Base-by-base conservation (phyloP, 371 early-diverging fungal genomes). In the Fennellomyces sp. region DNA sequence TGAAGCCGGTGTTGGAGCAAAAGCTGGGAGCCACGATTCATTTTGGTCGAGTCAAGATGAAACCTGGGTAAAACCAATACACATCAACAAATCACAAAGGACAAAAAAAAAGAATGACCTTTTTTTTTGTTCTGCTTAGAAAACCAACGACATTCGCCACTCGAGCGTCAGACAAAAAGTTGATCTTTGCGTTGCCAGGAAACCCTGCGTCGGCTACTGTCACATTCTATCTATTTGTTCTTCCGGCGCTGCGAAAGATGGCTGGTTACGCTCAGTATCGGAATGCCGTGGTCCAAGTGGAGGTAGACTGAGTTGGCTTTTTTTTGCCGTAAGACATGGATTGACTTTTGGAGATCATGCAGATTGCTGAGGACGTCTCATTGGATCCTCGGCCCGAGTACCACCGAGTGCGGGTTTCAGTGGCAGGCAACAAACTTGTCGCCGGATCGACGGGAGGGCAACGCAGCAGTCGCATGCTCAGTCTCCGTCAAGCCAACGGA, bases 61-160 rank as follows among this genome's bases (percentile, higher is more conserved):
- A 95, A 68, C 97, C 97, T 23, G 94, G 93, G 83, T 87, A 79
- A 42, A 23, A 55, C 55, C n/a, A n/a, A n/a, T n/a, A n/a, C n/a
- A n/a, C n/a, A 31, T 38, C 7, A 15, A 64, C 23, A 50, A 50
- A 50, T 6, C 13, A 27, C 51, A n/a, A n/a, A n/a, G n/a, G n/a
- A n/a, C n/a, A n/a, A n/a, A n/a, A n/a, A n/a, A n/a, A n/a, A n/a
- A n/a, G n/a, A n/a, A n/a, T n/a, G n/a, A n/a, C n/a, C n/a, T n/a
- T n/a, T n/a, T n/a, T n/a, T n/a, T n/a, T n/a, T n/a, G n/a, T n/a
- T n/a, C n/a, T n/a, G n/a, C n/a, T n/a, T 61, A 89, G 90, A 23
- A 95, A 95, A 76, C 97, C 97, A 8, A 93, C 94, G 0, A 96
- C 95, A 7, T 97, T 97, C 80, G 96, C 94, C 3, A 90, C 91